Evolutionary conservation across 345 rosid genomes (phyloP).

Genomic region (Schrenkiella parvula): DNA sequence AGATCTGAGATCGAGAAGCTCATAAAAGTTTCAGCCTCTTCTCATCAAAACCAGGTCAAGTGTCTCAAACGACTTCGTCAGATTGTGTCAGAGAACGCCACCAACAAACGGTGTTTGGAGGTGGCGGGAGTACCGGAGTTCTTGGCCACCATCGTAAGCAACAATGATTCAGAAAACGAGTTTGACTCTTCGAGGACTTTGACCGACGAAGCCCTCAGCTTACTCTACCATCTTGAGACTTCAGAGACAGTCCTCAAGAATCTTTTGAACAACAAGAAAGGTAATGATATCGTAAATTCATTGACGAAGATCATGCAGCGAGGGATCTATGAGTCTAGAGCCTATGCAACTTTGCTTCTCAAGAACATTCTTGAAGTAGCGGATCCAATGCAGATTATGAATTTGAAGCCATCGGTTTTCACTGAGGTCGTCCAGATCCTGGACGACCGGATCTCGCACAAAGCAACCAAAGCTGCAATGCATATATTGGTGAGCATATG

Average conservation of each 20-base stretch:
- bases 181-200: slow-evolving; percentile 17
- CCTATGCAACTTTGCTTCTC: slow-evolving; percentile 36
- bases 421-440: slow-evolving; percentile 47
- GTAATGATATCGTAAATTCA: slow-evolving; percentile 41
- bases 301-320: slow-evolving; percentile 49
- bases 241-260: slow-evolving; percentile 58
- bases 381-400: slow-evolving; percentile 50
- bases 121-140: slow-evolving; percentile 70
- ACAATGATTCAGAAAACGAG: slow-evolving; percentile 7
- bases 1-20: slow-evolving; percentile 58
- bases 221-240: slow-evolving; percentile 56
- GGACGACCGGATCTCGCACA: slow-evolving; percentile 49
- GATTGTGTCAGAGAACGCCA: slow-evolving; percentile 46
- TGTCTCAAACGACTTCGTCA: slow-evolving; percentile 53
- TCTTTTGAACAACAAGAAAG: slow-evolving; percentile 43
- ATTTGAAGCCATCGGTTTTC: slow-evolving; percentile 38
- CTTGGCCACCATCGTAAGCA: slow-evolving; percentile 40
- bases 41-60: slow-evolving; percentile 41
- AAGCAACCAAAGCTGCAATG: slow-evolving; percentile 60
- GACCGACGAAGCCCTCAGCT: slow-evolving; percentile 56
- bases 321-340: slow-evolving; percentile 43
- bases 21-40: slow-evolving; percentile 41
- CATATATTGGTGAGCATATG: slow-evolving; percentile 41
- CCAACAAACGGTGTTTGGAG: slow-evolving; percentile 69
- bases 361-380: slow-evolving; percentile 48